Evolutionary conservation across 192 early-diverging fungal species (phyloP).

Genomic region (Paraglomus brasilianum): DNA sequence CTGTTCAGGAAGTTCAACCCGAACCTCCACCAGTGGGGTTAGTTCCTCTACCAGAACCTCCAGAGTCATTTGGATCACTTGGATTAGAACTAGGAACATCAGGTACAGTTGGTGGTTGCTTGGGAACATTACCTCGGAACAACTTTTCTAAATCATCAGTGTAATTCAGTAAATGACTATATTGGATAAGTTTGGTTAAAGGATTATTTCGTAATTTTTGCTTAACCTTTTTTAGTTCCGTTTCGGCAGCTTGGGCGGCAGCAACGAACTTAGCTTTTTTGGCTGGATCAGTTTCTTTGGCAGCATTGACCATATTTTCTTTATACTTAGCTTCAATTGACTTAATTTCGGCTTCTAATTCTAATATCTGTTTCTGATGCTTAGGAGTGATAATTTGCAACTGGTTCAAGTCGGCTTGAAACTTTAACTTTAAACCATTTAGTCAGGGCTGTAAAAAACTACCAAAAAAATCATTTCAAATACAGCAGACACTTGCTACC

Average conservation of each 20-base stretch:
- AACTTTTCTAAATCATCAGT: constrained; percentile 6
- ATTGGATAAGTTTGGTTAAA: neutral
- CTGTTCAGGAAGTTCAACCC: too few species aligned
- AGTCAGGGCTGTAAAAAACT: neutral
- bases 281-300: neutral
- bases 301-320: constrained; percentile 17
- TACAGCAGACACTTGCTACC: constrained; percentile 1
- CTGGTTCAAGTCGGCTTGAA: neutral
- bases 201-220: neutral
- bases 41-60: neutral
- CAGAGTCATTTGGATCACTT: too few species aligned
- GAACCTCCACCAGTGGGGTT: neutral
- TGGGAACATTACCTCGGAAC: constrained; percentile 2
- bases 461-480: constrained; percentile 14
- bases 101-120: too few species aligned
- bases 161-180: constrained; percentile 11
- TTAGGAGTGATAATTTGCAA: neutral
- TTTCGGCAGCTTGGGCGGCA: neutral
- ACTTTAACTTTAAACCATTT: neutral
- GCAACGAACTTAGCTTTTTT: neutral
- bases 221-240: neutral
- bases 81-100: too few species aligned
- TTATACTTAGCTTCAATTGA: neutral
- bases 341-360: constrained; percentile 2
- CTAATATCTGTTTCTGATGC: neutral